Percentiles rank a stretch among this genome's conserved stretches.
These are phyloP conservation scores for Erythrophleum fordii DNA, from an alignment of 306 rosid genomes.

Conservation along the genomic window DNA sequence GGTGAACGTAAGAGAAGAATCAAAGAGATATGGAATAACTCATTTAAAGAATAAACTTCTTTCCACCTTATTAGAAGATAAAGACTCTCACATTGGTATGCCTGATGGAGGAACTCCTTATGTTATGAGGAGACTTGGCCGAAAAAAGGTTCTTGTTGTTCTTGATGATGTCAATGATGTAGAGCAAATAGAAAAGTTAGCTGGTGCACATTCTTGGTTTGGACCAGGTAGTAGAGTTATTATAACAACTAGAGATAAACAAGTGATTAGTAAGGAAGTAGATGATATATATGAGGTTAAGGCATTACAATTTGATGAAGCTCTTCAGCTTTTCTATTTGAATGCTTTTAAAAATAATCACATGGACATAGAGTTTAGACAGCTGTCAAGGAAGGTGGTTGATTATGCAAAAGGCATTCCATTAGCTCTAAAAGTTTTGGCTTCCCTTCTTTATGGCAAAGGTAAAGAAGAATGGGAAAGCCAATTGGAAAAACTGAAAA, in stretches of 20 bases:
- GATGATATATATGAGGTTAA: background rate
- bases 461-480: background rate
- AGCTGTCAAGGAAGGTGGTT: background rate
- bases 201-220: background rate
- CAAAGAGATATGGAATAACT: background rate
- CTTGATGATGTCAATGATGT: background rate
- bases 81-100: background rate
- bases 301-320: background rate
- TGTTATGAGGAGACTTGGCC: background rate
- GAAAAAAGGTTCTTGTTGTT: background rate
- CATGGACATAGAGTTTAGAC: background rate
- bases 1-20: background rate
- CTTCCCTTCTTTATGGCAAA: background rate
- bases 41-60: background rate
- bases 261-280: background rate
- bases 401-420: background rate
- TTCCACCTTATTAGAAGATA: background rate
- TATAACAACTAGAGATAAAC: background rate
- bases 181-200: background rate
- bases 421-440: background rate
- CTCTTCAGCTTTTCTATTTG: background rate
- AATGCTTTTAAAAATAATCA: background rate
- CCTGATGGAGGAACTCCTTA: background rate
- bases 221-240: background rate
- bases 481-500: background rate